A percentile compares a stretch with the other conserved stretches of the same genome.
Evolutionary conservation across 106 monocot genomes (phyloP).

Genomic region (Allium cepa): DNA sequence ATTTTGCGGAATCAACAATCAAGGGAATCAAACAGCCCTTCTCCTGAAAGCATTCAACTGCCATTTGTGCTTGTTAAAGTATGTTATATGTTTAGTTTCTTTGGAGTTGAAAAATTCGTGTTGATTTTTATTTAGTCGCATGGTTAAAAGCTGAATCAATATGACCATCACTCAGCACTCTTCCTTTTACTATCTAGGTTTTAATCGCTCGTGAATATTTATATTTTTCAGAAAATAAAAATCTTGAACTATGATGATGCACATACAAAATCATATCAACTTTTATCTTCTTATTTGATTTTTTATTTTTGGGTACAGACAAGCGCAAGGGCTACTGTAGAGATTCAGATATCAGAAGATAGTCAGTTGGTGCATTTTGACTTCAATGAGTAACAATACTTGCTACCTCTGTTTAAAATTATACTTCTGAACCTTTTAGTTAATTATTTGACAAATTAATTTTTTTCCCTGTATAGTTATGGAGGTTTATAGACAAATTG

Average conservation of each 20-base stretch:
- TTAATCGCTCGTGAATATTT: background rate
- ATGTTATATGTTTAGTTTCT: conserved; percentile 13
- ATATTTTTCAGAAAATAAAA: background rate
- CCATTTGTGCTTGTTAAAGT: conserved; percentile 65
- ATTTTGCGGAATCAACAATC: conserved; percentile 36
- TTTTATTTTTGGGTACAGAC: conserved; percentile 21
- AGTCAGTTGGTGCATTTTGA: conserved; percentile 43
- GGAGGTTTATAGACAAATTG: no score
- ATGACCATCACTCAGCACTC: no score
- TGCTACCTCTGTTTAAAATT: background rate
- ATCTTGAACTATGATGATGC: background rate
- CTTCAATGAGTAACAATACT: conserved; percentile 43
- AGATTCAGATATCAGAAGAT: conserved; percentile 62
- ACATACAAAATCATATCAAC: background rate
- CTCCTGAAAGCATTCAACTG: conserved; percentile 35
- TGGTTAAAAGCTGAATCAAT: no score
- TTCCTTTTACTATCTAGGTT: background rate
- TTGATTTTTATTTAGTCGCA: no score
- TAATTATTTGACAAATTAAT: background rate
- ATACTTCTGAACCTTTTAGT: background rate
- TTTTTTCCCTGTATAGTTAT: background rate
- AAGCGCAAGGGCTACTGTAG: conserved; percentile 40
- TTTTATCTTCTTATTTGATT: background rate
- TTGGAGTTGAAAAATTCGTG: background rate
- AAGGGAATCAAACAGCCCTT: conserved; percentile 12